Evolutionary conservation across 108 stramenopile genomes (phyloP).

Genomic region (Fragilaria crotonensis): DNA sequence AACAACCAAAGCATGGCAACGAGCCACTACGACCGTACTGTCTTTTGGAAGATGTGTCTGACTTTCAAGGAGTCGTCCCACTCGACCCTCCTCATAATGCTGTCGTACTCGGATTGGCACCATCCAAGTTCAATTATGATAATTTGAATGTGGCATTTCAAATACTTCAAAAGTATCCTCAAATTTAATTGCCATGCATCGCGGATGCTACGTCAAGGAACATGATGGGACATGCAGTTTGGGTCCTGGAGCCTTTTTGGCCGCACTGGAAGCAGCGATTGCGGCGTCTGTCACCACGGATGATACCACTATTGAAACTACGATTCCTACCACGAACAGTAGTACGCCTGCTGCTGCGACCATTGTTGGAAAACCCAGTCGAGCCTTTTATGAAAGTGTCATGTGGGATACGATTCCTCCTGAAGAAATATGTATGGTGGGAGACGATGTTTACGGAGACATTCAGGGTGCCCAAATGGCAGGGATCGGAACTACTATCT

Average conservation of each 20-base stretch:
- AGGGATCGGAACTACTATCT: constrained; percentile 43
- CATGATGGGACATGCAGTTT: constrained; percentile 30
- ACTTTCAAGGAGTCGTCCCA: constrained; percentile 22
- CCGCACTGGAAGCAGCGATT: constrained; percentile 41
- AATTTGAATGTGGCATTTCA: constrained; percentile 60
- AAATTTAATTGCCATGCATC: constrained; percentile 54
- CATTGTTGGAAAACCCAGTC: constrained; percentile 60
- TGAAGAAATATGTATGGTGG: too few relatives aligned
- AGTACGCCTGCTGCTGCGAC: constrained; percentile 9
- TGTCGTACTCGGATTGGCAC: constrained; percentile 68
- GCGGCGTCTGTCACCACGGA: too few relatives aligned
- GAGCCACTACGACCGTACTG: constrained; percentile 39
- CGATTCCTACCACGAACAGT: constrained; percentile 13
- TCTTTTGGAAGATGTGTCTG: constrained; percentile 48
- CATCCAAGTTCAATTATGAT: constrained; percentile 47
- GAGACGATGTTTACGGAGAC: constrained; percentile 61
- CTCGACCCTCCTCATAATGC: constrained; percentile 27
- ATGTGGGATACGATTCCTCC: constrained; percentile 7
- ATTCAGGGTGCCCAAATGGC: constrained; percentile 42
- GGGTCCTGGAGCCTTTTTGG: constrained; percentile 63
- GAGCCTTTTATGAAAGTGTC: constrained; percentile 47
- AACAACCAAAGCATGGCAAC: too few relatives aligned
- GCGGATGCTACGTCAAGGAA: constrained; percentile 42
- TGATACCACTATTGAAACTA: constrained; percentile 7
- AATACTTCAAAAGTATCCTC: constrained; percentile 19